Base-by-base conservation (phyloP, 2,329 filamentous ascomycete genomes). In the Ophiocordyceps robertsii region DNA sequence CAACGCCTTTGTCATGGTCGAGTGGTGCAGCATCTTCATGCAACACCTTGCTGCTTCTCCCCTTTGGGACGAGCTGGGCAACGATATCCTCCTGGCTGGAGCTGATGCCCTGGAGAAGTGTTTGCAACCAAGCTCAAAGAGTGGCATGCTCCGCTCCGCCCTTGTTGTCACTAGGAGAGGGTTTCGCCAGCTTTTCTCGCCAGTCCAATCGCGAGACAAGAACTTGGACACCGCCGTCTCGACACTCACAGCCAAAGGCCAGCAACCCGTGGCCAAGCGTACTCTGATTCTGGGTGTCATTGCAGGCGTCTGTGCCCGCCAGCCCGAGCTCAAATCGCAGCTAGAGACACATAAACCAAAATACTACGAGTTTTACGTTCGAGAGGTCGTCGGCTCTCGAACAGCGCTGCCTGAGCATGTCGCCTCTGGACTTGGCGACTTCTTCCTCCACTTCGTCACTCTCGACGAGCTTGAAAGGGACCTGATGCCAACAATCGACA, bases 11-110 rank as follows among this genome's bases (percentile, higher is more conserved):
- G 86, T 94, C 39, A 69, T 98, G 51, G 73, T 92, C 13, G 86
- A 95, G 61, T 98, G 90, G 90, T 87, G 80, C 60, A 84, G 82
- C 45, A 61, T 90, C 44, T 65, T 95, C 40, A 74, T 95, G 51
- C 80, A 89, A 54, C 72, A 82, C 44, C 69, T 88, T 24, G 75
- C 75, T 29, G 71, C 72, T 39, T 75, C 74, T 14, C 57, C 71
- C 10, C 60, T 75, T 37, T 88, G 80, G 81, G 73, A 76, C 40
- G 69, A 69, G 53, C 79, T 80, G 58, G 75, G 76, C 42, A 56
- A 70, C 49, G 79, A 86, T 30, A 64, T 92, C 36, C 64, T 93
- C 27, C 61, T 75, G 30, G 75, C 82, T 39, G 71, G 83, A 57
- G 84, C 86, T 21, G 78, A 81, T 56, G 76, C 80, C 14, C 66